Conservation (phyloP, 2,329 filamentous ascomycete species). For the Alternaria atra region DNA sequence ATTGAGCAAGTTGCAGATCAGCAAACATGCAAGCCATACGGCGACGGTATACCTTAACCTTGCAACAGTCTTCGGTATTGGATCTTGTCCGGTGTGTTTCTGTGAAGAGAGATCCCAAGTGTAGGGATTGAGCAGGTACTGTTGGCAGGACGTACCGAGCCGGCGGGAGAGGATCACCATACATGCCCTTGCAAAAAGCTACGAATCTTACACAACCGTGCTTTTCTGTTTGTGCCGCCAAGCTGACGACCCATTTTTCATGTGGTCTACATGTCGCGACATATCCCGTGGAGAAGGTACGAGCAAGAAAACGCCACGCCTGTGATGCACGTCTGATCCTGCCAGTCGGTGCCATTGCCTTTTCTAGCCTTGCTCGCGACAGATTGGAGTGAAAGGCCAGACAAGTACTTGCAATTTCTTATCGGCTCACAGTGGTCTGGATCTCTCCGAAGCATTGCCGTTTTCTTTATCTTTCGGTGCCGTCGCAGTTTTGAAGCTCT, state of each 20-base stretch:
- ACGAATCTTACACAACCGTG: background rate
- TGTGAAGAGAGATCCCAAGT: too few relatives aligned
- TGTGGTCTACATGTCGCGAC: background rate
- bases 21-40: background rate
- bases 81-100: background rate
- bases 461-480: background rate
- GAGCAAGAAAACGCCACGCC: conserved; percentile 2
- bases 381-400: background rate
- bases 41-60: background rate
- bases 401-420: background rate
- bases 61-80: background rate
- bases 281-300: background rate
- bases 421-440: background rate
- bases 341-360: background rate
- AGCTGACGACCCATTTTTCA: background rate
- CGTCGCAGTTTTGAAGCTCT: background rate
- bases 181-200: background rate
- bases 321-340: conserved; percentile 3
- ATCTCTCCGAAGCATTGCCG: background rate
- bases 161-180: background rate
- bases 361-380: background rate
- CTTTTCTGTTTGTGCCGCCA: background rate
- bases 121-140: background rate
- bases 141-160: background rate
- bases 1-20: conserved; percentile 1